Conservation (phyloP, 1,284 basidiomycete genomes). For the Farysia itapuensis region DNA sequence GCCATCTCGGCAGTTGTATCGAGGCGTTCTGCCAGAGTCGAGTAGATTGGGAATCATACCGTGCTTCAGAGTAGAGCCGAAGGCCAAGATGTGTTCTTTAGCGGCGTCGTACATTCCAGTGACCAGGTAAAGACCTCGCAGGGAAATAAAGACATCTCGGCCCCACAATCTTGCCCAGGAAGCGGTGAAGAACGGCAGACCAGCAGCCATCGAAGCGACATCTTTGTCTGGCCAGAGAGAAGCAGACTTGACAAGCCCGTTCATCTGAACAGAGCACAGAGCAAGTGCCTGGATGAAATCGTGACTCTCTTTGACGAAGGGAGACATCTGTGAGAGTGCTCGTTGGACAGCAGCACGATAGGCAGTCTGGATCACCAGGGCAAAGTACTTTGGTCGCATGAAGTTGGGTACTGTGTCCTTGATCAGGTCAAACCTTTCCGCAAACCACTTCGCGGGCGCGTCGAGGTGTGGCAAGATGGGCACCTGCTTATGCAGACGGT, state of each 20-base stretch:
- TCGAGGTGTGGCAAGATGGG: slow-evolving; percentile 37
- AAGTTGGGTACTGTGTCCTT: slow-evolving; percentile 43
- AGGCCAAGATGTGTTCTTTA: slow-evolving; percentile 48
- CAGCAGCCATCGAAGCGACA: slow-evolving; percentile 55
- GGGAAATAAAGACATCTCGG: slow-evolving; percentile 54
- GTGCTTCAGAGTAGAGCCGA: slow-evolving; percentile 52
- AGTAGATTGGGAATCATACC: slow-evolving; percentile 55
- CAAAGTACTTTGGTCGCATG: slow-evolving; percentile 56
- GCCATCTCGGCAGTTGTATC: slow-evolving; percentile 84
- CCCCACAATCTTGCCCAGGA: slow-evolving; percentile 54
- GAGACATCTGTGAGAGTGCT: slow-evolving; percentile 43
- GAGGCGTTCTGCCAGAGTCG: slow-evolving; percentile 45
- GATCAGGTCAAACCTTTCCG: slow-evolving; percentile 50
- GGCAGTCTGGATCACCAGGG: slow-evolving; percentile 45
- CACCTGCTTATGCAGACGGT: slow-evolving; percentile 68
- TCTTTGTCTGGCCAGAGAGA: slow-evolving; percentile 49
- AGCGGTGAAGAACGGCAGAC: slow-evolving; percentile 53
- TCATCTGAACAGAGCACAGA: slow-evolving; percentile 52
- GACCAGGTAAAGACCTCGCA: slow-evolving; percentile 53
- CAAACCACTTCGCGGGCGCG: slow-evolving; percentile 42
- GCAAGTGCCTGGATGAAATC: slow-evolving; percentile 51
- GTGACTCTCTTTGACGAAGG: slow-evolving; percentile 44
- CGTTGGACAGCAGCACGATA: slow-evolving; percentile 44
- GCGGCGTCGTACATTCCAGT: slow-evolving; percentile 48
- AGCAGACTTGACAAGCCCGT: slow-evolving; percentile 51